phyloP scores from a whole-genome alignment of 345 rosid species.

The Mallotus nudiflorus region DNA sequence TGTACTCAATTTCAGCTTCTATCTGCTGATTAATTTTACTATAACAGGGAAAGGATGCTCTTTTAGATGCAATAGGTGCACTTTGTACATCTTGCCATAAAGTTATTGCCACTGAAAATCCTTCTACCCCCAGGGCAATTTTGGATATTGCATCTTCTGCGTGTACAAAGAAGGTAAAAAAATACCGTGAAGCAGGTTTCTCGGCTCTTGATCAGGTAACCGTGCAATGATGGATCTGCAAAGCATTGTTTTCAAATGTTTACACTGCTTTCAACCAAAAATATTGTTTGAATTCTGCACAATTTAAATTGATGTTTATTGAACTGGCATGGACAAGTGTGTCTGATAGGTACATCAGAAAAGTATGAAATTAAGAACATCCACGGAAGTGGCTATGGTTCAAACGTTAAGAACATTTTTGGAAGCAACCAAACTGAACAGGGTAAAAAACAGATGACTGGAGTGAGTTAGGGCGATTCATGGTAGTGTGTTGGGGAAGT shows the following conservation, averaged over 20 bases:
- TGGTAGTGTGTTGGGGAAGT: too few relatives aligned
- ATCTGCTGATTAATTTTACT: conserved; percentile 19
- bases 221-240: not conserved
- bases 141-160: conserved; percentile 67
- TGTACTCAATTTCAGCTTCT: not conserved
- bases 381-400: not conserved
- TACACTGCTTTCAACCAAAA: not conserved
- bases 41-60: conserved; percentile 84
- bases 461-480: too few relatives aligned
- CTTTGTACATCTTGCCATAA: conserved; percentile 74
- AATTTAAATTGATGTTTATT: not conserved
- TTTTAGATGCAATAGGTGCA: conserved; percentile 76
- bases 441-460: not conserved
- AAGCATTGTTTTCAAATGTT: not conserved
- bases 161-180: conserved; percentile 70
- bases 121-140: conserved; percentile 55
- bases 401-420: not conserved
- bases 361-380: not conserved
- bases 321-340: not conserved
- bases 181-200: conserved; percentile 83
- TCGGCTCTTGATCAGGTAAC: conserved; percentile 72
- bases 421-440: not conserved
- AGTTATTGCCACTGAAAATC: conserved; percentile 64
- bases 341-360: not conserved
- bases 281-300: not conserved